Conservation (phyloP, 495 filamentous ascomycete species). For the Lophium mytilinum region DNA sequence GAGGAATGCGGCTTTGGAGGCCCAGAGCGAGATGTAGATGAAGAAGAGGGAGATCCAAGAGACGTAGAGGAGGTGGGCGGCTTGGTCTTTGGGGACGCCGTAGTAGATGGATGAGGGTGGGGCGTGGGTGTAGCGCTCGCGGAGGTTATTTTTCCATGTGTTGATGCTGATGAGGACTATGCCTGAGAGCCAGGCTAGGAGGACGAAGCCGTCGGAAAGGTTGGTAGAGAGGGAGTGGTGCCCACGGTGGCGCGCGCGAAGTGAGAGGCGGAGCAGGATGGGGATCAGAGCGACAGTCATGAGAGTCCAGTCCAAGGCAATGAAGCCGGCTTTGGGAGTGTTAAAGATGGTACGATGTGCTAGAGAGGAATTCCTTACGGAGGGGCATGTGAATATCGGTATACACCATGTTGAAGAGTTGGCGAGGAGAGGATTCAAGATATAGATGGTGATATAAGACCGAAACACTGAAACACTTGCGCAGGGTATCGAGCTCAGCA, state of each 20-base stretch:
- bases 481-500: no score
- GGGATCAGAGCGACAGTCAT: constrained; percentile 31
- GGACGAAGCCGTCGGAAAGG: constrained; percentile 29
- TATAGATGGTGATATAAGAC: no score
- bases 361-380: constrained; percentile 9
- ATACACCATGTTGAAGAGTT: constrained; percentile 15
- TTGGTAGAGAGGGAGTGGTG: constrained; percentile 15
- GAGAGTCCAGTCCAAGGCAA: constrained; percentile 32
- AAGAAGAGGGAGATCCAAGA: constrained; percentile 36
- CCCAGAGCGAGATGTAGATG: constrained; percentile 34
- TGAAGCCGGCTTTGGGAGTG: constrained; percentile 27
- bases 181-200: constrained; percentile 31
- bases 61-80: constrained; percentile 28
- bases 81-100: constrained; percentile 11
- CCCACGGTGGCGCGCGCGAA: constrained; percentile 17
- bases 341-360: background rate
- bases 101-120: constrained; percentile 22
- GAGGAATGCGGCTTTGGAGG: constrained; percentile 31
- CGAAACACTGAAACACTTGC: no score
- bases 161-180: constrained; percentile 32
- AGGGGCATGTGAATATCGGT: constrained; percentile 23
- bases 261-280: constrained; percentile 29
- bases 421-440: no score
- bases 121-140: constrained; percentile 22
- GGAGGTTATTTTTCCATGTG: constrained; percentile 32